Conservation (phyloP, 768 basidiomycete species). For the Rossbeevera mucosa region DNA sequence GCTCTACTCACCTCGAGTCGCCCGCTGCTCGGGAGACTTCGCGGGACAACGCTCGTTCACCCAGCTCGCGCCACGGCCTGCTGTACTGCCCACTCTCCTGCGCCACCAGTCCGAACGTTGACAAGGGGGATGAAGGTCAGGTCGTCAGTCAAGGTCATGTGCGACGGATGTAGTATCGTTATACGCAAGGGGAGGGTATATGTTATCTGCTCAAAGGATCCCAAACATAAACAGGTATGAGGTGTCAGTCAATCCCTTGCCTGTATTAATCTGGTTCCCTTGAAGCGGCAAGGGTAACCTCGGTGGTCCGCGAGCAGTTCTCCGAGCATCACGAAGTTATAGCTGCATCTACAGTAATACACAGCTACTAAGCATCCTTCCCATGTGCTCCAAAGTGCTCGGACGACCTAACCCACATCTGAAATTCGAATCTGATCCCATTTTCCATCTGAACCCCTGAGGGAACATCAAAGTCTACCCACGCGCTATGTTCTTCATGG, state of each 20-base stretch:
- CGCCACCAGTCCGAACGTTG: slow-evolving; percentile 31
- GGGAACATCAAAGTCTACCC: slow-evolving; percentile 79
- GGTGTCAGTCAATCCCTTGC: background rate
- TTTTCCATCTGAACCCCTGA: slow-evolving; percentile 77
- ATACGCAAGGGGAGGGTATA: slow-evolving; percentile 87
- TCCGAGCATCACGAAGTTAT: background rate
- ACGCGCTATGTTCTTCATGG: slow-evolving; percentile 62
- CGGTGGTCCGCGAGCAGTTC: background rate
- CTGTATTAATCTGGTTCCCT: slow-evolving; percentile 12
- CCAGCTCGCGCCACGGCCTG: slow-evolving; percentile 31
- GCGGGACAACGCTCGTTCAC: slow-evolving; percentile 35
- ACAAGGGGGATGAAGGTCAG: slow-evolving; percentile 94
- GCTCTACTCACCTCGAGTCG: slow-evolving; percentile 59
- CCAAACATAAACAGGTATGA: slow-evolving; percentile 94
- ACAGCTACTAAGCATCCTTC: background rate
- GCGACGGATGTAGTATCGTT: slow-evolving; percentile 89
- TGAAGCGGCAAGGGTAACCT: slow-evolving; percentile 62
- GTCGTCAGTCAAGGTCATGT: slow-evolving; percentile 90
- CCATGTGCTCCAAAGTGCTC: slow-evolving; percentile 5
- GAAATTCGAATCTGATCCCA: slow-evolving; percentile 82
- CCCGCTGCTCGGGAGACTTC: slow-evolving; percentile 53
- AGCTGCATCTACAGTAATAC: slow-evolving; percentile 3
- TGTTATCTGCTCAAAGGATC: slow-evolving; percentile 88
- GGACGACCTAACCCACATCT: slow-evolving; percentile 80
- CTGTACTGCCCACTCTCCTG: slow-evolving; percentile 7